Evolutionary conservation across 495 filamentous ascomycete species (phyloP).

Genomic region (Penicillium ochrochloron): DNA sequence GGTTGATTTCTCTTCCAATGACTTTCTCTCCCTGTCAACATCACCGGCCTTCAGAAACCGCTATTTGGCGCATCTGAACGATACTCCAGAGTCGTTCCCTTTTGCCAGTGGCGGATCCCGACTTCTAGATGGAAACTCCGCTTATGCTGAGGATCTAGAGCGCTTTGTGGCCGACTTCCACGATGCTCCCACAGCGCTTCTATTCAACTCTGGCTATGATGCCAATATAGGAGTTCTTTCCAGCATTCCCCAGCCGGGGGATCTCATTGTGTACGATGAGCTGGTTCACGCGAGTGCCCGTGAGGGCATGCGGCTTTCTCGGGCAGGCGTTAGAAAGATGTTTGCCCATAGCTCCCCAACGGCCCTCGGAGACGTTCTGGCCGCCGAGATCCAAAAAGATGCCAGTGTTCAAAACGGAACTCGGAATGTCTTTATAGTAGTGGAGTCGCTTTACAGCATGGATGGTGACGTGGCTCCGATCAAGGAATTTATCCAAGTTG

Average conservation of each 20-base stretch:
- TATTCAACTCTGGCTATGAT: slow-evolving; percentile 81
- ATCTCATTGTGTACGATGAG: slow-evolving; percentile 74
- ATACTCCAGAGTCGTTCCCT: slow-evolving; percentile 37
- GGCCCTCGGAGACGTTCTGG: slow-evolving; percentile 47
- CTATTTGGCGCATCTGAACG: slow-evolving; percentile 38
- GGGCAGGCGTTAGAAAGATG: slow-evolving; percentile 51
- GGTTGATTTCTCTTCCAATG: slow-evolving; percentile 53
- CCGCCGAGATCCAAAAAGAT: slow-evolving; percentile 36
- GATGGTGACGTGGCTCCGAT: slow-evolving; percentile 77
- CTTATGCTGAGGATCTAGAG: slow-evolving; percentile 67
- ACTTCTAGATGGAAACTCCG: slow-evolving; percentile 66
- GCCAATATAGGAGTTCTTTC: slow-evolving; percentile 73
- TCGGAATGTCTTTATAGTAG: slow-evolving; percentile 62
- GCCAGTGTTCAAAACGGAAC: slow-evolving; percentile 36
- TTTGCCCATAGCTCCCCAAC: slow-evolving; percentile 68
- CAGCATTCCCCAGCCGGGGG: slow-evolving; percentile 68
- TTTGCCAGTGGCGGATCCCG: slow-evolving; percentile 52
- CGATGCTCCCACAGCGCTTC: slow-evolving; percentile 61
- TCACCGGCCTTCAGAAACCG: slow-evolving; percentile 37
- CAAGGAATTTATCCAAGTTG: slow-evolving; percentile 56
- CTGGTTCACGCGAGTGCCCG: slow-evolving; percentile 77
- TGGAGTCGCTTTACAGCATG: slow-evolving; percentile 86
- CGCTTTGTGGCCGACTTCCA: slow-evolving; percentile 68
- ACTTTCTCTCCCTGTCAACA: slow-evolving; percentile 50
- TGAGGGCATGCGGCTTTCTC: slow-evolving; percentile 74